These are phyloP conservation scores for Gossypium trilobum DNA, from an alignment of 441 rosid genomes.

Conservation along the genomic window DNA sequence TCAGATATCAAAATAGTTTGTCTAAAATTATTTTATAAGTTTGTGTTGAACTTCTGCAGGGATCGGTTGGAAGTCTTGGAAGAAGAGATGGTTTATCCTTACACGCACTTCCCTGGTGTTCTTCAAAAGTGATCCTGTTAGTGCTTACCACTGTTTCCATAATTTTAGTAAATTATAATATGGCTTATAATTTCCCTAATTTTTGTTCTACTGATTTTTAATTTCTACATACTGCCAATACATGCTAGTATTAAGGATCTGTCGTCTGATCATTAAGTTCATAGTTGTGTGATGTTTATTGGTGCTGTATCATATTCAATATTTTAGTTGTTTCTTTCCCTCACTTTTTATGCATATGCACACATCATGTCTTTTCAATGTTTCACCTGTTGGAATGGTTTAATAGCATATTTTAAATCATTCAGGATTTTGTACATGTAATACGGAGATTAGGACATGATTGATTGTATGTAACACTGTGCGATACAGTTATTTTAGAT, in stretches of 20 bases:
- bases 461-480: neutral
- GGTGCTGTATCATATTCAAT: neutral
- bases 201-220: neutral
- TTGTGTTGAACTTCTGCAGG: slow-evolving; percentile 42
- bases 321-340: neutral
- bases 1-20: neutral
- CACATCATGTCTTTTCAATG: neutral
- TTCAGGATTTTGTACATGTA: neutral
- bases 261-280: slow-evolving; percentile 1
- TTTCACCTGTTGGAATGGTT: neutral
- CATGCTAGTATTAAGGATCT: neutral
- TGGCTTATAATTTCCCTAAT: neutral
- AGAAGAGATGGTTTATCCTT: slow-evolving; percentile 95
- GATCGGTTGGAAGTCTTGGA: slow-evolving; percentile 98
- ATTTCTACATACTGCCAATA: neutral
- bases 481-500: neutral
- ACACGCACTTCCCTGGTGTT: slow-evolving; percentile 91
- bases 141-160: slow-evolving; percentile 25
- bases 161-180: neutral
- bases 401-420: neutral
- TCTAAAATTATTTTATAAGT: neutral
- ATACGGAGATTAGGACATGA: neutral
- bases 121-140: slow-evolving; percentile 93
- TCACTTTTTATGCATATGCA: neutral
- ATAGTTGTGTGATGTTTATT: neutral